phyloP scores from a whole-genome alignment of 345 rosid genomes.

The Camelina neglecta region DNA sequence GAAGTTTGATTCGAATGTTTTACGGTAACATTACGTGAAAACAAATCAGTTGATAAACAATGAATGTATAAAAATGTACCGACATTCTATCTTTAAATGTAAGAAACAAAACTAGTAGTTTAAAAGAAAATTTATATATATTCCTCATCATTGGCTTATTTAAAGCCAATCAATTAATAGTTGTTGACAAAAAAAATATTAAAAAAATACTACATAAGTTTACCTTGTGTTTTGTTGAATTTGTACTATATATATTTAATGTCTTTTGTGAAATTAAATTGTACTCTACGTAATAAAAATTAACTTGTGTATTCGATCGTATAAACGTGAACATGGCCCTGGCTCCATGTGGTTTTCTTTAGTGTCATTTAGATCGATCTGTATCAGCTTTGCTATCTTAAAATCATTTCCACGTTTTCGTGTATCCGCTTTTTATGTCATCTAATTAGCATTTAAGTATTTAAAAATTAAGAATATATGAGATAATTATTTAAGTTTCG shows the following conservation, averaged over 20 bases:
- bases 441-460: too few species aligned
- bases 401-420: too few species aligned
- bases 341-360: too few species aligned
- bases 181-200: too few species aligned
- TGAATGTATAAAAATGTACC: neutral
- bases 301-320: neutral
- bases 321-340: too few species aligned
- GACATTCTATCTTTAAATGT: neutral
- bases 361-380: too few species aligned
- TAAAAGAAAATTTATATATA: neutral
- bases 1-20: slow-evolving; percentile 10
- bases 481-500: too few species aligned
- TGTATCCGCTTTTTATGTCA: too few species aligned
- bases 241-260: neutral
- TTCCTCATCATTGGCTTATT: too few species aligned
- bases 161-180: too few species aligned
- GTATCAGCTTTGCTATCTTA: too few species aligned
- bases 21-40: neutral
- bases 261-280: neutral
- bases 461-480: too few species aligned
- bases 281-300: neutral
- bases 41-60: neutral
- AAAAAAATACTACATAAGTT: neutral
- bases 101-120: neutral
- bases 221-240: neutral